Evolutionary conservation across 2,329 filamentous ascomycete genomes (phyloP).

Genomic region (Fusarium floridanum): DNA sequence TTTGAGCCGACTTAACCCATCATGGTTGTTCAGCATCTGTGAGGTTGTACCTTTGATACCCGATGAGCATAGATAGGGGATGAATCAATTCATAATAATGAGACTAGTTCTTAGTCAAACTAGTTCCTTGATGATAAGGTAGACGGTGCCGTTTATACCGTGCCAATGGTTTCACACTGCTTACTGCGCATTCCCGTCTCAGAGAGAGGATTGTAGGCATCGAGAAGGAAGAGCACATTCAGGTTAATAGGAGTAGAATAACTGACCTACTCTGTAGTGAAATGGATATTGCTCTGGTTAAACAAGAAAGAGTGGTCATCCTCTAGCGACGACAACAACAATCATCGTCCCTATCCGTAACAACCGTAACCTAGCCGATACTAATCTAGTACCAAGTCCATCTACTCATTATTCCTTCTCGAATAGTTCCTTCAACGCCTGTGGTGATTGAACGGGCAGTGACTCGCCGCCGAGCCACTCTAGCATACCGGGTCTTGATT

Average conservation of each 20-base stretch:
- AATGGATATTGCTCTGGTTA: neutral
- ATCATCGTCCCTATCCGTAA: neutral
- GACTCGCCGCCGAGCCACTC: conserved; percentile 9
- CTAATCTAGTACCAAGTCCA: neutral
- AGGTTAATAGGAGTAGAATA: neutral
- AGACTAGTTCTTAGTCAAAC: neutral
- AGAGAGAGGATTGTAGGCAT: neutral
- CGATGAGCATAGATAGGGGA: neutral
- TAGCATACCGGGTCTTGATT: neutral
- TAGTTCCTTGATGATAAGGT: neutral
- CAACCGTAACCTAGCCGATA: neutral
- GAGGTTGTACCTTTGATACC: conserved; percentile 4
- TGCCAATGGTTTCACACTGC: neutral
- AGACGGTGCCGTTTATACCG: neutral
- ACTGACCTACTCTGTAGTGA: neutral
- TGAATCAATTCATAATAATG: neutral
- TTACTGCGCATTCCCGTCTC: neutral
- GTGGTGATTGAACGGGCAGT: neutral
- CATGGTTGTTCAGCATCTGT: neutral
- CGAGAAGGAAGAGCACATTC: neutral
- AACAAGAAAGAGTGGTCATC: neutral
- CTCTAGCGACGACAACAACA: neutral
- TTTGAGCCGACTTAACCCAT: conserved; percentile 13
- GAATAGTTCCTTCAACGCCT: conserved; percentile 15
- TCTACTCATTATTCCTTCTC: neutral